phyloP scores from a whole-genome alignment of 1,284 basidiomycete genomes.

The Malassezia slooffiae region DNA sequence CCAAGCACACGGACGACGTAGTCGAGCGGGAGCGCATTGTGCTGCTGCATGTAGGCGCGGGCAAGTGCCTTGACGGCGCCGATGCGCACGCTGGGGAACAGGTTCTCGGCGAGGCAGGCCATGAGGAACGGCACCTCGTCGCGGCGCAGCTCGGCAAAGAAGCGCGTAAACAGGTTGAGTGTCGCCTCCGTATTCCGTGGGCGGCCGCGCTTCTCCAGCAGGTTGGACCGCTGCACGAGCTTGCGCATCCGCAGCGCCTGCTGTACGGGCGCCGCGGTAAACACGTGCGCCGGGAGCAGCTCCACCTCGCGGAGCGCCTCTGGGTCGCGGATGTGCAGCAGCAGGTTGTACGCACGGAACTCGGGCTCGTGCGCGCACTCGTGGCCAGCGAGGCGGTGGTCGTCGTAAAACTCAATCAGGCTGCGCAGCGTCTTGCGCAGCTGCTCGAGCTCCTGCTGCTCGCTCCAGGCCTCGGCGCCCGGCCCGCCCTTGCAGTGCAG shows the following conservation, averaged over 20 bases:
- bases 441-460: constrained; percentile 72
- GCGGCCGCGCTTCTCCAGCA: constrained; percentile 49
- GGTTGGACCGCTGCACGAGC: constrained; percentile 68
- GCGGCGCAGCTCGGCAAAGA: constrained; percentile 50
- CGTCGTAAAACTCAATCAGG: constrained; percentile 85
- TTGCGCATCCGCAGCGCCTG: constrained; percentile 68
- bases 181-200: constrained; percentile 50
- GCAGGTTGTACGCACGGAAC: constrained; percentile 86
- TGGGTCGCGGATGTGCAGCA: constrained; percentile 77
- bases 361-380: constrained; percentile 76
- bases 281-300: constrained; percentile 63
- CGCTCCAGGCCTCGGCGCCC: constrained; percentile 56
- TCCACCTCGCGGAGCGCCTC: constrained; percentile 61
- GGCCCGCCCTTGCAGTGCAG: constrained; percentile 55
- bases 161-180: constrained; percentile 55
- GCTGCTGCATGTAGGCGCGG: constrained; percentile 49
- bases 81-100: constrained; percentile 51
- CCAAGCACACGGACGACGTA: constrained; percentile 20
- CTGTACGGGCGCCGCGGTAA: constrained; percentile 64
- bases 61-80: constrained; percentile 51
- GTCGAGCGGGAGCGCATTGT: constrained; percentile 29
- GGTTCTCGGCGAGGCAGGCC: constrained; percentile 52
- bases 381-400: constrained; percentile 57
- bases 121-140: constrained; percentile 50
- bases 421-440: constrained; percentile 75